These are phyloP conservation scores for Phytophthora parvispora DNA, from an alignment of 352 stramenopile species.

Conservation along the genomic window DNA sequence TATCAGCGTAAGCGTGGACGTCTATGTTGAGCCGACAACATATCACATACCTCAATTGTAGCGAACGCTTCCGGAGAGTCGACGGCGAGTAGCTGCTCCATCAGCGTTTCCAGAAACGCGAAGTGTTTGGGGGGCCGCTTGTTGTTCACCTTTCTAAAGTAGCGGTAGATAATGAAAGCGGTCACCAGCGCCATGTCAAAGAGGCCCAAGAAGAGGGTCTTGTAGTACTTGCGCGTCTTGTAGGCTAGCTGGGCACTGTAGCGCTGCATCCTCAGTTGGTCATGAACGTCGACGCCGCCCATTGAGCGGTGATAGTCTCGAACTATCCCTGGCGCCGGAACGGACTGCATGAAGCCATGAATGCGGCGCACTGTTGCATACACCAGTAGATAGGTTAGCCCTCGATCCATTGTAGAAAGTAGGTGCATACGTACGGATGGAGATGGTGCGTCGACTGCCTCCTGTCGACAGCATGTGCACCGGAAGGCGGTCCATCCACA, in stretches of 20 bases:
- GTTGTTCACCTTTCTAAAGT: not conserved
- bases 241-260: conserved; percentile 25
- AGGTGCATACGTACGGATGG: too few relatives aligned
- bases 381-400: not conserved
- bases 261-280: conserved; percentile 19
- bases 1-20: not conserved
- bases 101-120: not conserved
- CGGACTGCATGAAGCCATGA: not conserved
- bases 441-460: too few relatives aligned
- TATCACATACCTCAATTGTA: not conserved
- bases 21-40: conserved; percentile 5
- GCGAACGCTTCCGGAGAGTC: conserved; percentile 1
- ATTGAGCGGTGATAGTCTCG: conserved; percentile 14
- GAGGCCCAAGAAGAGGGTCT: conserved; percentile 32
- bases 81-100: conserved; percentile 13
- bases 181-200: conserved; percentile 35
- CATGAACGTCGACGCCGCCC: conserved; percentile 23
- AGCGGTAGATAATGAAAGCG: conserved; percentile 19
- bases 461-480: too few relatives aligned
- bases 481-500: too few relatives aligned
- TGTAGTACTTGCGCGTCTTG: conserved; percentile 32
- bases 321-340: conserved; percentile 10
- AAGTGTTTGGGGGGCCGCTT: not conserved
- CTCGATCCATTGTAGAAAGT: not conserved
- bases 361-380: conserved; percentile 2